A percentile compares a stretch with the other conserved stretches of the same genome.
Conservation (phyloP, 2,329 filamentous ascomycete genomes). For the Keithomyces neogunnii region DNA sequence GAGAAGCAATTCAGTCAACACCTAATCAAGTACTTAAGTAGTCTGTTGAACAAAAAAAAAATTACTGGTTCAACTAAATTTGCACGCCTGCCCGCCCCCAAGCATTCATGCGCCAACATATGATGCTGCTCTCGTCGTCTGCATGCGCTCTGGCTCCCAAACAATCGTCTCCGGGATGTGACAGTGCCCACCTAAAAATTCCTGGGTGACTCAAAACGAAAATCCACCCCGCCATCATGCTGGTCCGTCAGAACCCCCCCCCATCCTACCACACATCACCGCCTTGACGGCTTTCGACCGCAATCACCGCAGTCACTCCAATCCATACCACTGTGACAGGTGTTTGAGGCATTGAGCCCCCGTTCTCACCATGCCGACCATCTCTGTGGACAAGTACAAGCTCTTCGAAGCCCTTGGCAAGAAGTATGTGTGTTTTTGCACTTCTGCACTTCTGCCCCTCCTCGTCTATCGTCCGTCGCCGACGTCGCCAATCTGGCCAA, state of each 20-base stretch:
- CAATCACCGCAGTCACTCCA: conserved; percentile 1
- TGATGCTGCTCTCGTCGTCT: too few species aligned
- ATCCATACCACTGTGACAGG: neutral
- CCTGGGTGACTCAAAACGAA: conserved; percentile 1
- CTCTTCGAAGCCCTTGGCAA: conserved; percentile 88
- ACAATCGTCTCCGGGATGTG: too few species aligned
- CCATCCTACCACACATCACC: conserved; percentile 7
- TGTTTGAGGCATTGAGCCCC: conserved; percentile 14
- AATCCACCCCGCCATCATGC: conserved; percentile 5
- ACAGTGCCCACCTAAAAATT: neutral
- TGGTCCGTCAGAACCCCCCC: neutral
- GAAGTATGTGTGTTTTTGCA: conserved; percentile 45
- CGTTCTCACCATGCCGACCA: conserved; percentile 72
- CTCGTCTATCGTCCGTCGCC: neutral
- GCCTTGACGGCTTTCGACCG: neutral
- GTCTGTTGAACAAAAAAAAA: too few species aligned
- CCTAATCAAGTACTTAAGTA: too few species aligned
- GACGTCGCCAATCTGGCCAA: too few species aligned
- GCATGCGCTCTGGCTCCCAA: too few species aligned
- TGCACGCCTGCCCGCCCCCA: too few species aligned
- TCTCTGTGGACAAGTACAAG: conserved; percentile 90
- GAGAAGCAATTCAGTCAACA: too few species aligned
- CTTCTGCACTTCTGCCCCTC: conserved; percentile 2
- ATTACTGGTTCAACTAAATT: too few species aligned
- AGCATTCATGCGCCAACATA: too few species aligned